Evolutionary conservation across 352 stramenopile genomes (phyloP).

Genomic region (Pythium vanterpoolii): DNA sequence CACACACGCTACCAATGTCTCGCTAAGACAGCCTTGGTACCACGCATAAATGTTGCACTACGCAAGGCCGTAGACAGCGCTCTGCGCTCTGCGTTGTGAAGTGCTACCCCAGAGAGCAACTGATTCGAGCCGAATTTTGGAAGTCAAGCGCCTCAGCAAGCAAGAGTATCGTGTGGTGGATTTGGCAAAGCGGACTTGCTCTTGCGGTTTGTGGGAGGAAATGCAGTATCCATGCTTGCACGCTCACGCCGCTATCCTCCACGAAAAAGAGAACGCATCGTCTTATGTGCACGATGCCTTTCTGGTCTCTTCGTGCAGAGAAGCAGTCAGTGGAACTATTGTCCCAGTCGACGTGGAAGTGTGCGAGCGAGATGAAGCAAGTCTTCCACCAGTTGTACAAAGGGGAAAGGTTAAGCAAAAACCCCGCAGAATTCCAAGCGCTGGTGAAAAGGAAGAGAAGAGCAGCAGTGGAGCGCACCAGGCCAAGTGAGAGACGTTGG

Average conservation of each 20-base stretch:
- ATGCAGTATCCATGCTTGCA: constrained; percentile 3
- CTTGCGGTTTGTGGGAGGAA: constrained; percentile 1
- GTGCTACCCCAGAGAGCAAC: no score
- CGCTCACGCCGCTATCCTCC: background rate
- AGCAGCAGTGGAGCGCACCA: no score
- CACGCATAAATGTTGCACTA: background rate
- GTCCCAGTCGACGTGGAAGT: background rate
- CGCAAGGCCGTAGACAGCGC: constrained; percentile 3
- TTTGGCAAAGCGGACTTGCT: background rate
- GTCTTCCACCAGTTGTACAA: no score
- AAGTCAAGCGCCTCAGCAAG: constrained; percentile 2
- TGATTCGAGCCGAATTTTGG: background rate
- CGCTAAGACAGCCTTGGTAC: no score
- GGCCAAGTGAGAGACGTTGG: no score
- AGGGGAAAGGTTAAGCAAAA: no score
- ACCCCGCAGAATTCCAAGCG: no score
- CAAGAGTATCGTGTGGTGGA: background rate
- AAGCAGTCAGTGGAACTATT: background rate
- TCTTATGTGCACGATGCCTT: background rate
- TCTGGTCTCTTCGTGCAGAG: background rate
- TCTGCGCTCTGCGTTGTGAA: no score
- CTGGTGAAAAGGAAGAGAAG: no score
- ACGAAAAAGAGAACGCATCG: background rate
- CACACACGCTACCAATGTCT: no score
- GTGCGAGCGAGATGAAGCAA: constrained; percentile 5